Conservation (phyloP, 2,329 filamentous ascomycete species). For the Fusarium pseudocircinatum region DNA sequence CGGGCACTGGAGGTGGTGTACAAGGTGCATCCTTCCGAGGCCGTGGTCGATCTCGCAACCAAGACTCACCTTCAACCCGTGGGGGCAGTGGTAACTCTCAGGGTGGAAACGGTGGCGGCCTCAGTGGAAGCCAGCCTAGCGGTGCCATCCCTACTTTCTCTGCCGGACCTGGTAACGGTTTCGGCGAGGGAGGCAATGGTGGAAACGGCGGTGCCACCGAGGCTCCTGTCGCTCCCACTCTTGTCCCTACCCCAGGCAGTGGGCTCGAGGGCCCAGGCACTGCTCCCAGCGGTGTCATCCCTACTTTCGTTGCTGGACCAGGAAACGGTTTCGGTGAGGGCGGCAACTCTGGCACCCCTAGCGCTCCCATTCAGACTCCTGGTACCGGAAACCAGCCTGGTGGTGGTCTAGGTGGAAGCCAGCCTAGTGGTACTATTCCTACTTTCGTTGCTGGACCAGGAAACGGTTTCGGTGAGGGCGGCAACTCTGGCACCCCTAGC, state of each 20-base stretch:
- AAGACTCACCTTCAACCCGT: background rate
- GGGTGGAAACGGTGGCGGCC: background rate
- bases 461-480: conserved; percentile 4
- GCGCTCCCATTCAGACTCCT: background rate
- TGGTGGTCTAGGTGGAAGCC: background rate
- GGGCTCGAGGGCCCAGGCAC: conserved; percentile 20
- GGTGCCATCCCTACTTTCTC: background rate
- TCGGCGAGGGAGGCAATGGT: background rate
- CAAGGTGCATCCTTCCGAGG: background rate
- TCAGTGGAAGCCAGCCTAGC: background rate
- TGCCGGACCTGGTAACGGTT: background rate
- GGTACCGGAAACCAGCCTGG: background rate
- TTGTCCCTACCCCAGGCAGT: conserved; percentile 22
- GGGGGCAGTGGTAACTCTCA: background rate
- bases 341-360: background rate
- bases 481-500: background rate
- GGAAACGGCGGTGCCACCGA: background rate
- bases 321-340: conserved; percentile 16
- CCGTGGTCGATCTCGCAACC: background rate
- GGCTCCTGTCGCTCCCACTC: conserved; percentile 15
- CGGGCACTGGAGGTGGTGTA: background rate
- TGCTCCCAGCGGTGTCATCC: conserved; percentile 1
- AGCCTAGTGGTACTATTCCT: conserved; percentile 2
- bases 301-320: conserved; percentile 21
- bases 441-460: conserved; percentile 22